Evolutionary conservation across 441 rosid genomes (phyloP).

Genomic region (Adansonia rubrostipa): DNA sequence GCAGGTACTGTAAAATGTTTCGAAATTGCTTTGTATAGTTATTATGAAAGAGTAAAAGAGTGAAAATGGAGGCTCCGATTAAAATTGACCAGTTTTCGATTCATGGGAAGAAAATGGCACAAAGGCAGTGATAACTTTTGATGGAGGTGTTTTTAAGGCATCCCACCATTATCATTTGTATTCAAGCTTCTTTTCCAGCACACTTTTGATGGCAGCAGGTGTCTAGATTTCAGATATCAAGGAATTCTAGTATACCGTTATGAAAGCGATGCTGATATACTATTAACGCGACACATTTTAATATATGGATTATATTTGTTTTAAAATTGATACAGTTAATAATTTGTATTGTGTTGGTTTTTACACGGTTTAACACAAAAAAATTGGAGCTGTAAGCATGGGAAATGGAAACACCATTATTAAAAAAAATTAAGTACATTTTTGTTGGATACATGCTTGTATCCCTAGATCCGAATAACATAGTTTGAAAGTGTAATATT

Average conservation of each 20-base stretch:
- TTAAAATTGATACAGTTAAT: no score
- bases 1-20: neutral
- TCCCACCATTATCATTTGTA: neutral
- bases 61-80: neutral
- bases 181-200: neutral
- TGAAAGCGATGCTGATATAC: neutral
- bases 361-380: no score
- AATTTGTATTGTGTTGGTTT: no score
- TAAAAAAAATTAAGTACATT: no score
- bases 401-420: no score
- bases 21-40: slow-evolving; percentile 7
- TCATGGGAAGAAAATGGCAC: neutral
- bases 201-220: neutral
- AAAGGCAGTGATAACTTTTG: neutral
- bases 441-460: no score
- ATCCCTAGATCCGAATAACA: no score
- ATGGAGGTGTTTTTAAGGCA: neutral
- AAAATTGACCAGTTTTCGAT: neutral
- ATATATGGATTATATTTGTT: no score
- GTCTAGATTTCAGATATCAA: neutral
- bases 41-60: neutral
- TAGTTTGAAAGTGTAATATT: no score
- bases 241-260: neutral
- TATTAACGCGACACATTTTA: neutral
- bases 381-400: no score